Conservation (phyloP, 2,329 filamentous ascomycete species). For the Tolypocladium inflatum region DNA sequence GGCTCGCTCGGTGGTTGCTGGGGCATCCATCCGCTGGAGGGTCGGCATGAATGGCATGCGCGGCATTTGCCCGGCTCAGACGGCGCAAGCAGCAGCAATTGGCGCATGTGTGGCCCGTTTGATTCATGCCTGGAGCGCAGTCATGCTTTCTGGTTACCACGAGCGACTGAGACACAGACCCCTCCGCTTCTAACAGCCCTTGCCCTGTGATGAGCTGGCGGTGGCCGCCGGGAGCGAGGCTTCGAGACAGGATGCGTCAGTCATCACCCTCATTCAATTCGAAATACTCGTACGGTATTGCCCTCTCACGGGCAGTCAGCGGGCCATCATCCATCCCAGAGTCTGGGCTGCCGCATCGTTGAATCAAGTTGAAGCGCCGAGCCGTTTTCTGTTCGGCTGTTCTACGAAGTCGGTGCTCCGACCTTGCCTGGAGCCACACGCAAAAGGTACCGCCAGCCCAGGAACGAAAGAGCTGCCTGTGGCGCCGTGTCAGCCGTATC, state of each 20-base stretch:
- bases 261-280: neutral
- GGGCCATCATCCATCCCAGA: neutral
- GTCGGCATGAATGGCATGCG: neutral
- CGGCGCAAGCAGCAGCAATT: neutral
- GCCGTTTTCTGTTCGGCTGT: neutral
- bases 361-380: neutral
- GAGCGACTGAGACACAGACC: neutral
- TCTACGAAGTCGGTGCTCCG: neutral
- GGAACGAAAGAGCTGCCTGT: neutral
- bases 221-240: neutral
- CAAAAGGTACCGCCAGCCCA: neutral
- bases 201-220: neutral
- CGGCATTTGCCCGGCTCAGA: neutral
- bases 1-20: neutral
- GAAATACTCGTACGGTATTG: neutral
- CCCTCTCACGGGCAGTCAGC: neutral
- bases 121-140: neutral
- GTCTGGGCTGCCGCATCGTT: neutral
- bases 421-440: neutral
- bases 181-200: neutral
- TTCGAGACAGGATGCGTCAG: neutral
- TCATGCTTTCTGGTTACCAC: neutral
- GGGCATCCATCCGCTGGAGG: neutral
- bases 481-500: neutral
- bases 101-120: neutral